Base-by-base conservation (phyloP, 2,329 filamentous ascomycete genomes). In the Talaromyces verruculosus region DNA sequence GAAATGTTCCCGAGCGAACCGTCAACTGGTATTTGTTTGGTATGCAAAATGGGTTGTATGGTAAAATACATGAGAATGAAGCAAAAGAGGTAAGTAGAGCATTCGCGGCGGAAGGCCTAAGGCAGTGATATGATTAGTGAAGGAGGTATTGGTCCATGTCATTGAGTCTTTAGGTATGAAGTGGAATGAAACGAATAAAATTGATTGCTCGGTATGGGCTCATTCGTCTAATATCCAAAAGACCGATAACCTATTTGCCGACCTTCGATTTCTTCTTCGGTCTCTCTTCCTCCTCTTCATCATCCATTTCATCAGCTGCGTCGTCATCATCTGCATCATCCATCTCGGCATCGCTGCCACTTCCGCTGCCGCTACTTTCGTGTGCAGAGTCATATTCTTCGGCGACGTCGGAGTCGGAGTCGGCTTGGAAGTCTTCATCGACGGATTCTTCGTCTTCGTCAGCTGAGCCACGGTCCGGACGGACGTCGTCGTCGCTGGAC, bases 361-460 rank as follows among this genome's bases (percentile, higher is more conserved):
- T 89, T 65, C 84, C 89, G 19, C 85, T 88, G 13, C 90, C 92
- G 61, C 88, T 91, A 75, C 92, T 97, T 76, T 96, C 92, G 75
- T 97, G 94, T 55, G 87, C 90, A 63, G 91, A 94, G 79, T 99
- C 95, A 72, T 88, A 99, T 76, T 99, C 96, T 79, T 99, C 95
- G 0, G 94, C 95, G 2, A 97, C 93, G 71, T 99, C 95, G 63
- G 91, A 96, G 70, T 99, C 95, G 15, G 90, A 93, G 68, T 96
- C 92, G 5, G 91, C 91, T 72, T 91, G 87, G 84, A 99, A 99
- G 81, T 99, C 95, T 77, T 99, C 95, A 72, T 99, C 95, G 8
- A 93, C 88, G 67, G 91, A 94, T 82, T 98, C 94, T 75, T 94
- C 91, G 73, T 99, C 95, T 79, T 99, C 95, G 75, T 98, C 95